Evolutionary conservation across 768 basidiomycete species (phyloP), one percentile per base, ranked within the genome.

Genomic region (Collybia nuda): DNA sequence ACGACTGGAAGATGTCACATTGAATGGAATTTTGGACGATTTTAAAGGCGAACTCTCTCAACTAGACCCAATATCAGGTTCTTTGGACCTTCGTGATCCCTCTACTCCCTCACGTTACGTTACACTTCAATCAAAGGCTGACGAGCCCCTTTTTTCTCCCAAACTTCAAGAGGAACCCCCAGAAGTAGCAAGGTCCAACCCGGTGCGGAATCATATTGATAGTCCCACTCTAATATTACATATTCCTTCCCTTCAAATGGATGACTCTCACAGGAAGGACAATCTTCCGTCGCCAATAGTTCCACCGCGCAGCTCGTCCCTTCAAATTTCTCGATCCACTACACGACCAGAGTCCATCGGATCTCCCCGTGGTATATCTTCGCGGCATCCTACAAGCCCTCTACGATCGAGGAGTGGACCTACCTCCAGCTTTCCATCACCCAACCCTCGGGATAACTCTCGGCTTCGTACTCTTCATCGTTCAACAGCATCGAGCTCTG

Each of bases 401-500:
- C 55, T 79, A 45, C 74, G 77, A 57, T 69, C 75, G 49, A 67
- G 71, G 63, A 74, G 59, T 61, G 75, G 63, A 54, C 71, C 68
- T 50, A 53, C 65, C 14, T 60, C 62, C 28, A 59, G 48, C 41
- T 48, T 62, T 32, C 46, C 56, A 28, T 57, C 65, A 39, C 58
- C 66, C 32, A 62, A 59, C 37, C 44, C 63, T 24, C 64, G 67
- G 54, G 65, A 72, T 50, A 49, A 64, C 21, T 57, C 71, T 23
- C 75, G 75, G 44, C 72, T 88, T 40, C 79, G 81, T 6, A 79
- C 81, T n/a, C 77, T 86, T 50, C 85, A 85, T 60, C 84, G 84
- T 35, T 83, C 86, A 32, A 81, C 79, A 5, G 88, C 89, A 41
- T 90, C 86, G 42, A 86, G 78, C 52, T 92, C 90, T 43, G 90